Percentiles rank a stretch among this genome's conserved stretches.
Evolutionary conservation across 441 rosid species (phyloP).

Genomic region (Dalechampia spathulata): DNA sequence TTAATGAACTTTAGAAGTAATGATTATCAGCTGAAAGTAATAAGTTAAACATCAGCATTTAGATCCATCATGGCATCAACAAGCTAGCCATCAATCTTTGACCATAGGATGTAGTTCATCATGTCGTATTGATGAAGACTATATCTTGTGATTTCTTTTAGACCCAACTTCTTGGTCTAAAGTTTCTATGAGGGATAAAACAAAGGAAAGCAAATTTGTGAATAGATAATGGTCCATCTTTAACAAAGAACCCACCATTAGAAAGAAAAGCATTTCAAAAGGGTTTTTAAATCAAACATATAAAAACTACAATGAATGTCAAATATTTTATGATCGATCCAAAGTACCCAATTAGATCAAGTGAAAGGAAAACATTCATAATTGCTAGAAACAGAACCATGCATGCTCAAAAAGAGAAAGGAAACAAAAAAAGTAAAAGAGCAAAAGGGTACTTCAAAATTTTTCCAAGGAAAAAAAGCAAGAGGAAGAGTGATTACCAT

Average conservation of each 20-base stretch:
- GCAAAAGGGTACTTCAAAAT: no score
- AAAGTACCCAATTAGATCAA: not conserved
- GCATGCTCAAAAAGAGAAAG: conserved; percentile 3
- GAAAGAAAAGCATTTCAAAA: no score
- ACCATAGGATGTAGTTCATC: not conserved
- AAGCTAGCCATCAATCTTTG: conserved; percentile 5
- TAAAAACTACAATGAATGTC: not conserved
- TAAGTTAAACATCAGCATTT: not conserved
- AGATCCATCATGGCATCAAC: not conserved
- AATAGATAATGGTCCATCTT: not conserved
- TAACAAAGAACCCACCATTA: not conserved
- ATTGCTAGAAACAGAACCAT: not conserved
- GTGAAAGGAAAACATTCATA: not conserved
- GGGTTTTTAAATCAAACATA: no score
- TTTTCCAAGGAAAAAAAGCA: not conserved
- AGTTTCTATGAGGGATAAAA: not conserved
- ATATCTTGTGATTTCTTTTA: not conserved
- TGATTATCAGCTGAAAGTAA: not conserved
- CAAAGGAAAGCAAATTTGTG: not conserved
- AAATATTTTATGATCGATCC: not conserved
- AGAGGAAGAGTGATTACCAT: conserved; percentile 22
- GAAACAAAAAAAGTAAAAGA: not conserved
- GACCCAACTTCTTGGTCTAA: not conserved
- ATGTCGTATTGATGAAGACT: not conserved
- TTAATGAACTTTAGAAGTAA: not conserved